Evolutionary conservation across 345 rosid species (phyloP).

Genomic region (Brassica carinata): DNA sequence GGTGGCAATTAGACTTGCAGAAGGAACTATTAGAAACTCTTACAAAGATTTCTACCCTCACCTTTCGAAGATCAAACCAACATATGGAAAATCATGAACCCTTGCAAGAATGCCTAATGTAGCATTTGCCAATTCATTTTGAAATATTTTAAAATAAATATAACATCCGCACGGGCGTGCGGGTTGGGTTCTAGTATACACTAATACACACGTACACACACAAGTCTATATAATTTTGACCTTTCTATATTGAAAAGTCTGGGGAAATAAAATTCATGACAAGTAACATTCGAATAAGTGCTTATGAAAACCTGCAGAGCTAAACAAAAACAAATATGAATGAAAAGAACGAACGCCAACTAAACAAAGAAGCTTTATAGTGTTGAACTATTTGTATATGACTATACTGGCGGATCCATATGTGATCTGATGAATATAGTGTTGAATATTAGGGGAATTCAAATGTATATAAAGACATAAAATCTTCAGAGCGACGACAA

Average conservation of each 20-base stretch:
- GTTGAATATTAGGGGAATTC: not conserved
- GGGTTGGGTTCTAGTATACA: too few relatives aligned
- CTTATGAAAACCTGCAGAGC: not conserved
- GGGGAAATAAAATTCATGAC: not conserved
- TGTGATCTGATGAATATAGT: not conserved
- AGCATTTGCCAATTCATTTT: too few relatives aligned
- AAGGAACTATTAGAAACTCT: too few relatives aligned
- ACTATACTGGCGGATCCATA: not conserved
- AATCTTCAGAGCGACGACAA: conserved; percentile 12
- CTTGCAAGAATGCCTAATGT: too few relatives aligned
- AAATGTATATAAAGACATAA: not conserved
- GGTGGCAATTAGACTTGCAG: too few relatives aligned
- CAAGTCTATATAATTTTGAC: conserved; percentile 11
- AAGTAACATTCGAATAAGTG: not conserved
- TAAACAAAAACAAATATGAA: not conserved
- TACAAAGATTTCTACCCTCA: too few relatives aligned
- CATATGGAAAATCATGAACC: too few relatives aligned
- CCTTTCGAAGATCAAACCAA: too few relatives aligned
- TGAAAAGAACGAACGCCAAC: not conserved
- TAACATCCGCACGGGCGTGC: too few relatives aligned
- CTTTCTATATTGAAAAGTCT: not conserved
- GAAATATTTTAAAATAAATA: too few relatives aligned
- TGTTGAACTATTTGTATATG: not conserved
- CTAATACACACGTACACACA: not conserved
- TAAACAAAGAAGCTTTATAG: not conserved